Conservation (phyloP, 139 green algal genomes). For the Coelastrella sp. region DNA sequence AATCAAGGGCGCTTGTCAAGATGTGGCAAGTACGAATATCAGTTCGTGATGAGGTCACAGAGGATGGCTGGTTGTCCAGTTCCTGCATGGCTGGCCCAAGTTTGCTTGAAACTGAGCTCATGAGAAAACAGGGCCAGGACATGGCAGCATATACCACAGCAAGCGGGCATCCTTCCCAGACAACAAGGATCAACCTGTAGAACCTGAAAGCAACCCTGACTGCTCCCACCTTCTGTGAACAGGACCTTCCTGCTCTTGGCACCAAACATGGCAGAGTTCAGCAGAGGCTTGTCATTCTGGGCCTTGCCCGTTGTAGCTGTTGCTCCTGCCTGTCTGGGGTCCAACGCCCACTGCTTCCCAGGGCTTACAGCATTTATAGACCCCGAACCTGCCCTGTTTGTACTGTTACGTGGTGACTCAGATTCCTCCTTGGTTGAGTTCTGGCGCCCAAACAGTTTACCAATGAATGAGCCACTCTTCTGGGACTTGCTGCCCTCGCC, state of each 20-base stretch:
- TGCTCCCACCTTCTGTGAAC: background rate
- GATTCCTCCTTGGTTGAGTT: slow-evolving; percentile 8
- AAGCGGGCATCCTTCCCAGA: background rate
- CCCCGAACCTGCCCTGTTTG: background rate
- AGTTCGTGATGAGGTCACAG: no score
- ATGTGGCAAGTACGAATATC: no score
- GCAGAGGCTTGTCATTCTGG: background rate
- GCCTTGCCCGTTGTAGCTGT: background rate
- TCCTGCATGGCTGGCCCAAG: no score
- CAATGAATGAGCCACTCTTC: background rate
- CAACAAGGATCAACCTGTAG: background rate
- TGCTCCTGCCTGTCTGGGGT: slow-evolving; percentile 30
- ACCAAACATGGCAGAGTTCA: background rate
- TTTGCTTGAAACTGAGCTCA: no score
- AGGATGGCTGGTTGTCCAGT: no score
- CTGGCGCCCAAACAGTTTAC: slow-evolving; percentile 3
- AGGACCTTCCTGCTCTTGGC: background rate
- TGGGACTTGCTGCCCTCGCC: slow-evolving; percentile 35
- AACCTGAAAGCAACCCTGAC: background rate
- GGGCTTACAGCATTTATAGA: background rate
- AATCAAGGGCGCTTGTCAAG: no score
- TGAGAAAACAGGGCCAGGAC: no score
- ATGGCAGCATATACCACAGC: no score
- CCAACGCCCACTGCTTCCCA: background rate
- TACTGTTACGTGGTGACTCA: slow-evolving; percentile 10